Base-by-base conservation (phyloP, 805 yeast species). In the Ogataea trehalophila region DNA sequence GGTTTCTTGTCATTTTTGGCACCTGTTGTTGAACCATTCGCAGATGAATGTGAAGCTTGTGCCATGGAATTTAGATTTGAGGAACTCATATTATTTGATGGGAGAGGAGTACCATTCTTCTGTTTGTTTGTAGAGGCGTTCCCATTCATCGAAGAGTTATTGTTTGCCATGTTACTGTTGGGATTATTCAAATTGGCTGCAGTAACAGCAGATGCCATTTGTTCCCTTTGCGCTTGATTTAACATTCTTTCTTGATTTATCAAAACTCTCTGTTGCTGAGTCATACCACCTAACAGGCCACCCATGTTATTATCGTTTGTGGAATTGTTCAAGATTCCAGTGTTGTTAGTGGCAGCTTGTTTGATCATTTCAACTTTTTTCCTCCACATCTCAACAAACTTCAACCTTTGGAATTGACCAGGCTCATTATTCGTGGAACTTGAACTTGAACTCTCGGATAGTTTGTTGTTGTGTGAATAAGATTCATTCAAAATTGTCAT, bases 331-430 rank as follows among this genome's bases (percentile, higher is more conserved):
- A 47, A 43, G 46, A 51, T 49, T 6, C 58, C 58, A 23, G 54
- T 57, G 29, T 62, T 58, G 29, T 62, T 58, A 43, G 67, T 56
- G 13, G 74, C 70, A 20, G 72, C 74, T 48, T 74, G 77, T 50
- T 74, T 73, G 48, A 73, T 61, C 51, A 78, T 71, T 48, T 79
- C 84, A 58, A 80, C 78, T 61, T 86, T 79, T 41, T 86, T 73
- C 46, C 95, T 74, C 68, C 87, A 81, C 66, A 86, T 94, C 64
- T 92, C 98, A 49, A 92, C 85, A 58, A 91, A 89, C 53, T 95
- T 76, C 44, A 92, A 71, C 54, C 98, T 79, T 75, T 87, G 80
- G 65, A 94, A 94, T 65, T 90, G 95, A 40, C 63, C 65, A 14
- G 66, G 57, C 48, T 59, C 62, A 47, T 55, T 56, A 38, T 48